Percentiles rank a stretch among this genome's conserved stretches.
Conservation (phyloP, 768 basidiomycete genomes). For the Daedalea quercina region DNA sequence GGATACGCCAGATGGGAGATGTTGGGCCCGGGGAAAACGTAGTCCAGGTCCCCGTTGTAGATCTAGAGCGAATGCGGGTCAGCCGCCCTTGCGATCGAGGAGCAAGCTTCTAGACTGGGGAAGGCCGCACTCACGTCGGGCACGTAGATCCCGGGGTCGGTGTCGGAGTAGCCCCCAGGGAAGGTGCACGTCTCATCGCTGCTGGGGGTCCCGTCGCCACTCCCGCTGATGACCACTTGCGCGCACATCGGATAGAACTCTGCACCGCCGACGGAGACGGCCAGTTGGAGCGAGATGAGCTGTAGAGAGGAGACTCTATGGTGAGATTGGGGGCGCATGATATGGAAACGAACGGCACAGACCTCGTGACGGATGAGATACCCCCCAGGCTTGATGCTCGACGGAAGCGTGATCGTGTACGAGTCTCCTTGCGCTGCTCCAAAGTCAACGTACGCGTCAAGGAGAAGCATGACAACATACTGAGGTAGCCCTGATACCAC, state of each 20-base stretch:
- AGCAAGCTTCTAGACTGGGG: not conserved
- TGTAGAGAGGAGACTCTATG: conserved; percentile 4
- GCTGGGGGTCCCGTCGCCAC: conserved; percentile 40
- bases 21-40: conserved; percentile 23
- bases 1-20: conserved; percentile 20
- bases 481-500: conserved; percentile 23
- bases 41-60: conserved; percentile 19
- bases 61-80: conserved; percentile 6
- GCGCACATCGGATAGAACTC: conserved; percentile 79
- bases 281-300: conserved; percentile 73
- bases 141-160: conserved; percentile 67
- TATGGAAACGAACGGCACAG: not conserved
- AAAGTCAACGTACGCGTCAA: conserved; percentile 2
- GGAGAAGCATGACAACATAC: not conserved
- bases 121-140: conserved; percentile 28
- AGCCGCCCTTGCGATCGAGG: not conserved
- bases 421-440: conserved; percentile 19
- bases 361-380: conserved; percentile 72
- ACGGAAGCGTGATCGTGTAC: conserved; percentile 26
- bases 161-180: conserved; percentile 70
- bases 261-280: conserved; percentile 47
- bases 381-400: conserved; percentile 55
- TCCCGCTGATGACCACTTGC: conserved; percentile 47
- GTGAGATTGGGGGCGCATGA: conserved; percentile 3
- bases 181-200: conserved; percentile 49